phyloP scores from a whole-genome alignment of 2,329 filamentous ascomycete species.

The Fusarium sp. region DNA sequence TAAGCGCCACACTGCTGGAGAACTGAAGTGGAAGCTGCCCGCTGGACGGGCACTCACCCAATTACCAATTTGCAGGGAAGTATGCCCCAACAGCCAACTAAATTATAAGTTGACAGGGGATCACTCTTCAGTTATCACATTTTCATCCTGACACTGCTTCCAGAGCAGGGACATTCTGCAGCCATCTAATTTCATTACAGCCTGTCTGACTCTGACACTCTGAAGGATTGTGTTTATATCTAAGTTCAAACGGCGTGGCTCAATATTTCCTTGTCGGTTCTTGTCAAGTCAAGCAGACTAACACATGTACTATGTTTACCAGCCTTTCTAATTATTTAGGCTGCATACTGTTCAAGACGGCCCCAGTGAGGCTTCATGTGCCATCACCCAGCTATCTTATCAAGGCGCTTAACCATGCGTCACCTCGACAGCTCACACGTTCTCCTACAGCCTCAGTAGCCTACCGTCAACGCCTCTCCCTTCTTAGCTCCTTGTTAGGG shows the following conservation, averaged over 20 bases:
- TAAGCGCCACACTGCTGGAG: slow-evolving; percentile 29
- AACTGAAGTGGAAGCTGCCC: no score
- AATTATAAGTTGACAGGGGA: slow-evolving; percentile 13
- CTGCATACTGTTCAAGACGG: neutral
- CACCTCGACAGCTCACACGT: slow-evolving; percentile 26
- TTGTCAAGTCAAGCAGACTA: neutral
- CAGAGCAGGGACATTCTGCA: slow-evolving; percentile 22
- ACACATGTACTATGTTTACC: neutral
- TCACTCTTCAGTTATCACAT: slow-evolving; percentile 18
- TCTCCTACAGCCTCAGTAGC: slow-evolving; percentile 14
- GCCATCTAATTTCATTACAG: slow-evolving; percentile 34
- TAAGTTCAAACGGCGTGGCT: neutral
- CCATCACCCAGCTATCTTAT: neutral
- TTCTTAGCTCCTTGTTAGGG: slow-evolving; percentile 31
- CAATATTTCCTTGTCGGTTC: neutral
- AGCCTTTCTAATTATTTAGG: neutral
- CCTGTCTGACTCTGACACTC: slow-evolving; percentile 15
- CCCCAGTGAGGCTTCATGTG: slow-evolving; percentile 11
- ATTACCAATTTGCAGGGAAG: slow-evolving; percentile 23
- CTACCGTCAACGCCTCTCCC: slow-evolving; percentile 36
- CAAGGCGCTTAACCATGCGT: slow-evolving; percentile 17
- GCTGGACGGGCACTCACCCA: neutral
- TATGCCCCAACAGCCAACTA: slow-evolving; percentile 15
- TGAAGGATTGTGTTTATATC: slow-evolving; percentile 4
- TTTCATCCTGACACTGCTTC: slow-evolving; percentile 9